Percentiles rank a stretch among this genome's conserved stretches.
These are phyloP conservation scores for Lodderomyces oxycetoniae DNA, from an alignment of 1,139 yeast genomes.

Conservation along the genomic window DNA sequence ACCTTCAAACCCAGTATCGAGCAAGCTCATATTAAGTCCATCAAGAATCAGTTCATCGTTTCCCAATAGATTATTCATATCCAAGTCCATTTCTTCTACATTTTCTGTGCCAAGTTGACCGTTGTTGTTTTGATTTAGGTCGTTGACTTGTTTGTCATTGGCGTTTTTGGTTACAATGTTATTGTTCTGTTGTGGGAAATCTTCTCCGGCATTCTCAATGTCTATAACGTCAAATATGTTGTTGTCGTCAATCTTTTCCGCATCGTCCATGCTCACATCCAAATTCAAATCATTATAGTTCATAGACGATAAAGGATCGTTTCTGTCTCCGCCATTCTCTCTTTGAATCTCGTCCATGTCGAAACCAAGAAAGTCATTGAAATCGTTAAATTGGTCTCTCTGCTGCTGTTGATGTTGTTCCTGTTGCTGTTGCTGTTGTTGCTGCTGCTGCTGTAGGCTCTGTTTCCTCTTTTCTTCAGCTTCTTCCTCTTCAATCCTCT, in stretches of 20 bases:
- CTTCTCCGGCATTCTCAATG: conserved; percentile 1
- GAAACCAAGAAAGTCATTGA: conserved; percentile 14
- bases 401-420: conserved; percentile 10
- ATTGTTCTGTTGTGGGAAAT: conserved; percentile 2
- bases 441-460: conserved; percentile 7
- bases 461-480: conserved; percentile 9
- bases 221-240: conserved; percentile 5
- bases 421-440: conserved; percentile 9
- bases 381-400: conserved; percentile 10
- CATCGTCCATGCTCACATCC: conserved; percentile 11
- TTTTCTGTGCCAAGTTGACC: conserved; percentile 6
- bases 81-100: conserved; percentile 27
- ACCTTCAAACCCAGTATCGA: conserved; percentile 34
- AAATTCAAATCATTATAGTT: conserved; percentile 20
- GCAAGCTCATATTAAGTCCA: conserved; percentile 41
- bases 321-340: conserved; percentile 27
- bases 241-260: conserved; percentile 6
- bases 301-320: conserved; percentile 36
- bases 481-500: conserved; percentile 11
- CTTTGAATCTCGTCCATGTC: conserved; percentile 14
- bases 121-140: not conserved
- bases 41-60: conserved; percentile 43
- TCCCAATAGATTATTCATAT: conserved; percentile 39
- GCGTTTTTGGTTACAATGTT: conserved; percentile 10
- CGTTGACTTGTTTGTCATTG: conserved; percentile 7